phyloP scores from a whole-genome alignment of 306 rosid genomes.

The Ceratonia siliqua region DNA sequence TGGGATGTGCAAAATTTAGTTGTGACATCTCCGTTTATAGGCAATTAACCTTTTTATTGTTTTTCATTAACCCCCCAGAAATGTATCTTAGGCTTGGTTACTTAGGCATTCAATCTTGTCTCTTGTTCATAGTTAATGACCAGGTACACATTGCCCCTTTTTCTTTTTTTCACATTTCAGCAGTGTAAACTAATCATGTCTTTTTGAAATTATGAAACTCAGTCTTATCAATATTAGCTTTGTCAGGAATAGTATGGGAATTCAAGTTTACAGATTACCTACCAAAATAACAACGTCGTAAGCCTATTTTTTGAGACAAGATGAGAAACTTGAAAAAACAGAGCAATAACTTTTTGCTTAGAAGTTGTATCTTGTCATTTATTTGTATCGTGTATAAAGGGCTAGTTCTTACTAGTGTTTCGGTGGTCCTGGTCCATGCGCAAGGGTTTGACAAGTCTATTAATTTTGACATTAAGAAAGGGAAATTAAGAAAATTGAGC shows the following conservation, averaged over 20 bases:
- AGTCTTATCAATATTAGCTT: background rate
- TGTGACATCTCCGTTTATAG: conserved; percentile 18
- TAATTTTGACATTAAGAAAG: background rate
- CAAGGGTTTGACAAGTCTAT: background rate
- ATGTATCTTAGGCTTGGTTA: background rate
- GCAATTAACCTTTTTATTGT: conserved; percentile 24
- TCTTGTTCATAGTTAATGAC: background rate
- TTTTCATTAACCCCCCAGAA: background rate
- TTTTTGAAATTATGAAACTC: background rate
- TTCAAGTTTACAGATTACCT: background rate
- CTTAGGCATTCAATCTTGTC: background rate
- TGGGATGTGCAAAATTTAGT: conserved; percentile 5
- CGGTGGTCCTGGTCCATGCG: background rate
- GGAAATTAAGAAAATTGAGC: background rate
- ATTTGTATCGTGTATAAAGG: no score
- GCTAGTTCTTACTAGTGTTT: no score
- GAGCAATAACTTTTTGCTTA: background rate
- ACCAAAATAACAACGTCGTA: no score
- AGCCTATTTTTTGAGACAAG: no score
- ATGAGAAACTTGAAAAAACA: background rate
- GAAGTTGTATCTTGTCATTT: background rate
- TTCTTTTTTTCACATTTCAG: conserved; percentile 17
- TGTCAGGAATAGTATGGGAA: background rate
- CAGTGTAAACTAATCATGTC: background rate
- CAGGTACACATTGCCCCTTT: conserved; percentile 20